Base-by-base conservation (phyloP, 805 yeast genomes). In the Zygosaccharomyces bisporus region DNA sequence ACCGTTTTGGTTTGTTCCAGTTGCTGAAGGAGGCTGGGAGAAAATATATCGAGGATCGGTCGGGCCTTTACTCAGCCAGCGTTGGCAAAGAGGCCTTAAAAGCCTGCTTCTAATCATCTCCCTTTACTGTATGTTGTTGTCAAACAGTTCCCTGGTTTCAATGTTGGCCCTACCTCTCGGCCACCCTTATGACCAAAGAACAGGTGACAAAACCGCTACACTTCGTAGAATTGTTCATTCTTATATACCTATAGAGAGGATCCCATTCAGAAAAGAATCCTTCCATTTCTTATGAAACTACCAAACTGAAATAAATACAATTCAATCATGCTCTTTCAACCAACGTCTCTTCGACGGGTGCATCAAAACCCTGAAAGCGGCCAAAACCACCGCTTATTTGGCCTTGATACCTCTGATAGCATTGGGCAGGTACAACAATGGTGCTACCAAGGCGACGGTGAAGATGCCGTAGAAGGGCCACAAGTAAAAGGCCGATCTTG, bases 401-500 rank as follows among this genome's bases (percentile, higher is more conserved):
- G 65, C 83, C 71, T 83, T 83, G 63, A 82, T 72, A 66, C 90
- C 91, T 43, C 72, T 66, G 51, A 80, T 63, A 57, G 93, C 90
- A 70, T 88, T 81, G 58, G 81, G 86, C 40, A 80, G 66, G 75
- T 80, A 84, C 72, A 69, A 77, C 56, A 82, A 72, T 49, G 93
- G 83, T 49, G 77, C 75, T 47, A 73, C 74, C 41, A 86, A 78
- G 52, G 86, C 72, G 49, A 82, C 74, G 44, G 86, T 71, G 67
- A 86, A 81, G 49, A 81, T 72, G 51, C 86, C 86, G 72, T 75
- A 82, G 77, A 80, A 86, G 63, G 95, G 95, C 70, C 80, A 81
- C 54, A 86, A 75, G 64, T 81, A 68, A 58, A 75, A 71, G 70
- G 83, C 83, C 54, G 93, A 78, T 63, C 80, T 77, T 61, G 84